A percentile compares a stretch with the other conserved stretches of the same genome.
phyloP scores from a whole-genome alignment of 768 basidiomycete genomes.

The Tylopilus cervinicoccineus region DNA sequence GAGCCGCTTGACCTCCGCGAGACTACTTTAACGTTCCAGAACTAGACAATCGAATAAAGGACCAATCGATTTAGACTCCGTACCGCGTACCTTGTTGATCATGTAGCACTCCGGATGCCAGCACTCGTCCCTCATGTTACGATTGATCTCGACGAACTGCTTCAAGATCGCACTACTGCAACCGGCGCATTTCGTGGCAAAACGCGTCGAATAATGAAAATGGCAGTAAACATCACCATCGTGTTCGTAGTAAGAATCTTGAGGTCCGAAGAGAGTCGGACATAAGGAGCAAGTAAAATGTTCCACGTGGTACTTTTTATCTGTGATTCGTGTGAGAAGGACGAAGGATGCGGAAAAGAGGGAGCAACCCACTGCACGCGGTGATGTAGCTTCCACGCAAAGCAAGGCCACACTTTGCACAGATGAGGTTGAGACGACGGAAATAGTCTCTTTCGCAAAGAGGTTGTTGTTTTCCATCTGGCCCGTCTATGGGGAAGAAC shows the following conservation, averaged over 20 bases:
- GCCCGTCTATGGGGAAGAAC: conserved; percentile 96
- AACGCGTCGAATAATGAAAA: conserved; percentile 98
- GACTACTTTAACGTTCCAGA: conserved; percentile 97
- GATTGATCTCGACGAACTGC: conserved; percentile 99
- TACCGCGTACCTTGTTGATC: conserved; percentile 87
- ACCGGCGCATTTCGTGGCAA: conserved; percentile 97
- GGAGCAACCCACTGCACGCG: conserved; percentile 78
- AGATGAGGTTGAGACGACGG: conserved; percentile 91
- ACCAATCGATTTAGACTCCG: neutral
- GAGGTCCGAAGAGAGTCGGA: conserved; percentile 92
- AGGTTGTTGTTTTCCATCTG: conserved; percentile 84
- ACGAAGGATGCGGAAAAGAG: neutral
- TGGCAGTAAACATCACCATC: conserved; percentile 98
- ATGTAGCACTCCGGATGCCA: conserved; percentile 99
- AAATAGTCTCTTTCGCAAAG: conserved; percentile 99
- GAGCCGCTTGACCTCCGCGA: conserved; percentile 67
- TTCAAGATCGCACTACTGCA: conserved; percentile 97
- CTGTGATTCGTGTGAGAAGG: conserved; percentile 39
- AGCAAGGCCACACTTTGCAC: conserved; percentile 92
- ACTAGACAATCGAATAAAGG: conserved; percentile 45
- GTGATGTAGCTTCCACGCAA: conserved; percentile 98
- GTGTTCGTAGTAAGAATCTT: conserved; percentile 99
- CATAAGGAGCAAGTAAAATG: conserved; percentile 99
- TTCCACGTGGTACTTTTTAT: conserved; percentile 98
- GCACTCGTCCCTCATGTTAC: conserved; percentile 97